Conservation (phyloP, 2,329 filamentous ascomycete genomes). For the Allantophomopsis lycopodina region DNA sequence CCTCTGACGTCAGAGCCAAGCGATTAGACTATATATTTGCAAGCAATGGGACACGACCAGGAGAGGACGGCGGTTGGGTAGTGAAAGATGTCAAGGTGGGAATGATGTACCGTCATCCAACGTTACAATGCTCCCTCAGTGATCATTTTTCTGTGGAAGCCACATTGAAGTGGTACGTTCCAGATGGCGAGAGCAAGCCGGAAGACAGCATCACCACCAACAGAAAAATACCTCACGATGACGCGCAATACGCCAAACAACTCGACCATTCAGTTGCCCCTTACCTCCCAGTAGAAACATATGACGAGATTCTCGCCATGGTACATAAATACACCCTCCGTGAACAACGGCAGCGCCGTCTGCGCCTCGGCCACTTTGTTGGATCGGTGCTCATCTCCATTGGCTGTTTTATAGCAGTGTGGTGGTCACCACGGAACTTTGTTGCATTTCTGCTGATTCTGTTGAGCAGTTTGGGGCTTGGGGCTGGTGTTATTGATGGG, state of each 20-base stretch:
- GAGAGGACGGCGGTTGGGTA: slow-evolving; percentile 38
- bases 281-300: slow-evolving; percentile 33
- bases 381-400: slow-evolving; percentile 52
- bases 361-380: slow-evolving; percentile 64
- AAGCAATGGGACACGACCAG: slow-evolving; percentile 30
- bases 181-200: background rate
- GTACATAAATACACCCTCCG: slow-evolving; percentile 55
- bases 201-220: slow-evolving; percentile 5
- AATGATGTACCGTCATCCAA: slow-evolving; percentile 71
- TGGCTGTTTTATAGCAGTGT: slow-evolving; percentile 67
- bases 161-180: slow-evolving; percentile 34
- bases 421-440: slow-evolving; percentile 69
- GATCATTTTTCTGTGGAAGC: slow-evolving; percentile 91
- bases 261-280: slow-evolving; percentile 6
- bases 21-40: slow-evolving; percentile 92
- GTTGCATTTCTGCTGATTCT: slow-evolving; percentile 72
- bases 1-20: slow-evolving; percentile 63
- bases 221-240: slow-evolving; percentile 7
- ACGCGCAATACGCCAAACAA: slow-evolving; percentile 7
- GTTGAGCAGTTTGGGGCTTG: slow-evolving; percentile 63
- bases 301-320: slow-evolving; percentile 62
- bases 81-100: slow-evolving; percentile 60
- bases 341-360: slow-evolving; percentile 57
- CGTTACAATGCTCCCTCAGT: slow-evolving; percentile 72
- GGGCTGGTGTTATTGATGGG: slow-evolving; percentile 68